These are phyloP conservation scores for Solanum aculeatissimum DNA, from an alignment of 305 asterid genomes.

Conservation along the genomic window DNA sequence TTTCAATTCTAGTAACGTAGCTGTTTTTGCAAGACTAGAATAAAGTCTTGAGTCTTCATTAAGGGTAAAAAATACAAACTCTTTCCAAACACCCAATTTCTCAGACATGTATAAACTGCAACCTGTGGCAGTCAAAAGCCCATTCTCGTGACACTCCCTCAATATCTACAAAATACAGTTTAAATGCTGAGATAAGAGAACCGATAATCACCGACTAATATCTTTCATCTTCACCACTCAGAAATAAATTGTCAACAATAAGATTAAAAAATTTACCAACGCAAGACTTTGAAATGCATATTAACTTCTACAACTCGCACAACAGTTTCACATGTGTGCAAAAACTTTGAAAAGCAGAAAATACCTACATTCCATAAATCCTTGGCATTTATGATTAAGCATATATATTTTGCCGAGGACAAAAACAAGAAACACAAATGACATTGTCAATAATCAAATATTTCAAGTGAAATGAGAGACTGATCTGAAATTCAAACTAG, in stretches of 20 bases:
- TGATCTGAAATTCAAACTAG: not conserved
- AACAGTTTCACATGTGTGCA: not conserved
- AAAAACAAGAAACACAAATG: not conserved
- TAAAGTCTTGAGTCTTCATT: no score
- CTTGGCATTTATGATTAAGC: not conserved
- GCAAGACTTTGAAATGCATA: not conserved
- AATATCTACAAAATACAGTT: not conserved
- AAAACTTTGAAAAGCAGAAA: not conserved
- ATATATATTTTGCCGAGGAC: not conserved
- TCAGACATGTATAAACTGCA: not conserved
- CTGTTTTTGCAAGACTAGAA: no score
- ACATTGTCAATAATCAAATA: not conserved
- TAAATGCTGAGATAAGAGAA: not conserved
- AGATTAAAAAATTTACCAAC: not conserved
- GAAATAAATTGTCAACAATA: not conserved
- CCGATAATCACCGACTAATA: not conserved
- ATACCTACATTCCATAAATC: not conserved
- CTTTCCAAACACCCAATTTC: not conserved
- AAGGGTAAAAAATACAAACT: not conserved
- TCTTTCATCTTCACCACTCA: not conserved
- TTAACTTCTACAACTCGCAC: not conserved
- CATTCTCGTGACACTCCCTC: not conserved
- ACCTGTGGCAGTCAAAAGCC: not conserved
- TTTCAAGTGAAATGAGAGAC: not conserved
- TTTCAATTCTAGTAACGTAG: no score